phyloP scores from a whole-genome alignment of 2,329 filamentous ascomycete species.

The Niveomyces coronatus region DNA sequence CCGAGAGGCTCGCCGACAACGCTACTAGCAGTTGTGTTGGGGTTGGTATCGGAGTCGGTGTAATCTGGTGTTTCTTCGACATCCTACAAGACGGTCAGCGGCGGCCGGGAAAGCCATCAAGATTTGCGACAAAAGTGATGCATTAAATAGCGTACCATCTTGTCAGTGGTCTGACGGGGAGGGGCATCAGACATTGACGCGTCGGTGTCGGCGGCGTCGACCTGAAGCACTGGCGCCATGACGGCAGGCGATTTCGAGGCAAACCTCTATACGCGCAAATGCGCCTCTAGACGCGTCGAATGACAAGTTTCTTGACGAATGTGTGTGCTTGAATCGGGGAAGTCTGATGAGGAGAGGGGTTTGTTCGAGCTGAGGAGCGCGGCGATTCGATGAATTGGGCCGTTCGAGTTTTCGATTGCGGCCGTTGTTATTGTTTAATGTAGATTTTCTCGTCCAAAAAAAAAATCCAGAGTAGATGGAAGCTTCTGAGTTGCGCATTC shows the following conservation, averaged over 20 bases:
- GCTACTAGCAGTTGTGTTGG: conserved; percentile 69
- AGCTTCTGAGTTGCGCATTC: conserved; percentile 25
- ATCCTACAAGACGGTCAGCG: conserved; percentile 30
- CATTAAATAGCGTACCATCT: conserved; percentile 34
- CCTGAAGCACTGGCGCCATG: conserved; percentile 47
- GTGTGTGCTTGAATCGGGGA: conserved; percentile 3
- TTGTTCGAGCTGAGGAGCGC: no score
- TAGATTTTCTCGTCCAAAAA: no score
- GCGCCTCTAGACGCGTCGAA: conserved; percentile 35
- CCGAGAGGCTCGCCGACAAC: conserved; percentile 61
- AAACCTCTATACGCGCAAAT: conserved; percentile 45
- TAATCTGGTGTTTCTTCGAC: conserved; percentile 57
- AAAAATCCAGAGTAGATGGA: conserved; percentile 22
- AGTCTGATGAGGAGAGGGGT: no score
- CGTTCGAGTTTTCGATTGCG: no score
- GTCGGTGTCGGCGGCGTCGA: conserved; percentile 45
- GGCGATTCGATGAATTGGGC: no score
- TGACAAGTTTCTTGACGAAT: conserved; percentile 9
- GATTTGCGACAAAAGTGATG: background rate
- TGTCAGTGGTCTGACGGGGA: conserved; percentile 33
- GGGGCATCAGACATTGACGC: conserved; percentile 54
- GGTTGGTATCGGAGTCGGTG: conserved; percentile 56
- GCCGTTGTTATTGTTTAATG: no score
- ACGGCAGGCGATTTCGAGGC: conserved; percentile 18
- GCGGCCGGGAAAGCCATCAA: background rate